Evolutionary conservation across 2,329 filamentous ascomycete genomes (phyloP).

Genomic region (Colletotrichum zoysiae): DNA sequence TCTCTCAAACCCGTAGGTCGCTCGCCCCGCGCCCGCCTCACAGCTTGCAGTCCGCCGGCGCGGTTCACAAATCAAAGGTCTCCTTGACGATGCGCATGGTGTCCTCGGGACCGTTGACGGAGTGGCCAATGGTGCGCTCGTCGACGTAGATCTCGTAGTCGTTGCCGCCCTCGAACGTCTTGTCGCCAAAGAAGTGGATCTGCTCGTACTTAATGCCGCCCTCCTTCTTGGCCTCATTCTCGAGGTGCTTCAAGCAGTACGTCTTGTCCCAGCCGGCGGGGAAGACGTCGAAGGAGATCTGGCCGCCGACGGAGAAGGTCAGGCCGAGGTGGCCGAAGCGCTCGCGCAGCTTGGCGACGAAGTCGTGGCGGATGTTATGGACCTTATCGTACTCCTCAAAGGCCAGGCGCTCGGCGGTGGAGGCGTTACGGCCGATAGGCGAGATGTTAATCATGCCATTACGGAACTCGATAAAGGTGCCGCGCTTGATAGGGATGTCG

Average conservation of each 20-base stretch:
- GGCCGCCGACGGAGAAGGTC: slow-evolving; percentile 95
- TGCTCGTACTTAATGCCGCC: slow-evolving; percentile 83
- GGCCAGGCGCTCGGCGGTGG: slow-evolving; percentile 80
- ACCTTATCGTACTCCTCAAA: slow-evolving; percentile 86
- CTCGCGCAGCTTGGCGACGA: slow-evolving; percentile 82
- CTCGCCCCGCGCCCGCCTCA: slow-evolving; percentile 20
- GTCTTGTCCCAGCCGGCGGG: slow-evolving; percentile 98
- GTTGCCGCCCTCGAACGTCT: slow-evolving; percentile 90
- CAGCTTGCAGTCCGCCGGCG: slow-evolving; percentile 12
- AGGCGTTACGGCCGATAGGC: slow-evolving; percentile 89
- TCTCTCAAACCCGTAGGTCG: background rate
- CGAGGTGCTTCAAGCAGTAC: slow-evolving; percentile 91
- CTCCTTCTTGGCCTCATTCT: slow-evolving; percentile 78
- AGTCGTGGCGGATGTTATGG: slow-evolving; percentile 79
- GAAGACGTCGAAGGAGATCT: slow-evolving; percentile 99
- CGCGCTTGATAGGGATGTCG: slow-evolving; percentile 85
- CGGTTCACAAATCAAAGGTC: slow-evolving; percentile 75
- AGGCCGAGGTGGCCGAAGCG: slow-evolving; percentile 86
- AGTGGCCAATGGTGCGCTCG: slow-evolving; percentile 84
- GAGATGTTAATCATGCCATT: slow-evolving; percentile 93
- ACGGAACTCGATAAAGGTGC: slow-evolving; percentile 89
- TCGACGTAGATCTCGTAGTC: slow-evolving; percentile 95
- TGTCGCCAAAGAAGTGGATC: slow-evolving; percentile 99
- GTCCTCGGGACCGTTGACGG: slow-evolving; percentile 84
- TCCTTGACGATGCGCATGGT: slow-evolving; percentile 85